A percentile compares a stretch with the other conserved stretches of the same genome.
Evolutionary conservation across 305 asterid genomes (phyloP).

Genomic region (Rubia occidens): DNA sequence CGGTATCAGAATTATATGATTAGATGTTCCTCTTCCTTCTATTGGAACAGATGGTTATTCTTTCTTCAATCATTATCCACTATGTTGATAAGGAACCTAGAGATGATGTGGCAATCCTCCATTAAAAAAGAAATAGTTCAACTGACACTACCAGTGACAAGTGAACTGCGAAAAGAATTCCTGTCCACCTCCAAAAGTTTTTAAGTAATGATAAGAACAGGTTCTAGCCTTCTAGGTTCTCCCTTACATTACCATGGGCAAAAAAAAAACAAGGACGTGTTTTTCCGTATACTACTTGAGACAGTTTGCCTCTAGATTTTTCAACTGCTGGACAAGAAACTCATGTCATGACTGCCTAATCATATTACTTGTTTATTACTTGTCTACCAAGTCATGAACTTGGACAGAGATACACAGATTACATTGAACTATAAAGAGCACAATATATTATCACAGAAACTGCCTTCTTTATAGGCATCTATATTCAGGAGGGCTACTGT

Average conservation of each 20-base stretch:
- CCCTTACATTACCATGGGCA: background rate
- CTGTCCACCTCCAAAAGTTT: constrained; percentile 22
- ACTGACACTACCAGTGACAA: constrained; percentile 17
- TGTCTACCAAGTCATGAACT: background rate
- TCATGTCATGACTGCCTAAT: background rate
- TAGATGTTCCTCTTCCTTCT: constrained; percentile 17
- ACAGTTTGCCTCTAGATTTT: background rate
- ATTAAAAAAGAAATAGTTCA: constrained; percentile 10
- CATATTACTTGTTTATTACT: constrained; percentile 1
- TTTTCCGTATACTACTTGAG: background rate
- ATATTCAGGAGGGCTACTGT: background rate
- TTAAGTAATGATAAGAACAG: constrained; percentile 5
- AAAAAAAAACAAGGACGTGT: background rate
- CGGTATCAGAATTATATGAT: constrained; percentile 35
- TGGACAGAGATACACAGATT: background rate
- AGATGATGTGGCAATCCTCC: constrained; percentile 25
- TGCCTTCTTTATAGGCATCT: background rate
- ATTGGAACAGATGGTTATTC: constrained; percentile 30
- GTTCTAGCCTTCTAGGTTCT: background rate
- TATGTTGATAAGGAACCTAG: constrained; percentile 45
- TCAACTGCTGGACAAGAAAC: background rate
- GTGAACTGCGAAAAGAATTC: constrained; percentile 21
- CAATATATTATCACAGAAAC: background rate
- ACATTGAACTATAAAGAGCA: no score
- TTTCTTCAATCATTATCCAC: constrained; percentile 28